Evolutionary conservation across 345 rosid genomes (phyloP), one percentile per base, ranked within the genome.

Genomic region (Citrus medica): DNA sequence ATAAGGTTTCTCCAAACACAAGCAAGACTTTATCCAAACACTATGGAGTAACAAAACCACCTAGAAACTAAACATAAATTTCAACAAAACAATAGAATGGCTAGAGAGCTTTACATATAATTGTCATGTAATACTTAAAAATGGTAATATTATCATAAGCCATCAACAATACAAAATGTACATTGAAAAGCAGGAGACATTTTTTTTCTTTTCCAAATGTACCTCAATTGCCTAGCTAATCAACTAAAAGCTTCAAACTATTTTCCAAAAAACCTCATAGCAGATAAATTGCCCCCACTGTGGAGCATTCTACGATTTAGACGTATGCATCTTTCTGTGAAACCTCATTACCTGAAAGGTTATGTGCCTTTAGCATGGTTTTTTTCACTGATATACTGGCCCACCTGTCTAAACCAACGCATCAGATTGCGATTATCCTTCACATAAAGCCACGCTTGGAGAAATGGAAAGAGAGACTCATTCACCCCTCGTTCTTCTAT

Each of bases 381-480:
- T 81, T 5, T 85, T 77, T 87, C 90, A 42, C 71, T 88, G 35
- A 96, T 80, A 79, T 85, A 89, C 27, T 77, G 65, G 79, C 94
- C 99, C 76, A 92, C 94, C n/a, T 89, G 79, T 84, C 90, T 90
- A 81, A 94, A 96, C 93, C 93, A 96, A 6, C 89, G 89, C 84
- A 91, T 61, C 72, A 96, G 85, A 78, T 86, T 89, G 35, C 93
- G 84, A 71, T 91, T 95, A 64, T 92, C 97, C 87, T 94, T 96
- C 38, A 94, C 97, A 65, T 94, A 96, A 9, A 96, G 85, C 96
- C 97, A 96, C 2, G 97, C 97, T 76, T 90, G 99, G 81, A 96
- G 95, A 85, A 96, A 96, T 35, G 84, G 90, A 82, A 96, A 96
- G 56, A 92, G 97, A 82, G 79, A 77, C 85, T 91, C 95, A 58